Conservation (phyloP, 305 asterid species). For the Fraxinus greggii region DNA sequence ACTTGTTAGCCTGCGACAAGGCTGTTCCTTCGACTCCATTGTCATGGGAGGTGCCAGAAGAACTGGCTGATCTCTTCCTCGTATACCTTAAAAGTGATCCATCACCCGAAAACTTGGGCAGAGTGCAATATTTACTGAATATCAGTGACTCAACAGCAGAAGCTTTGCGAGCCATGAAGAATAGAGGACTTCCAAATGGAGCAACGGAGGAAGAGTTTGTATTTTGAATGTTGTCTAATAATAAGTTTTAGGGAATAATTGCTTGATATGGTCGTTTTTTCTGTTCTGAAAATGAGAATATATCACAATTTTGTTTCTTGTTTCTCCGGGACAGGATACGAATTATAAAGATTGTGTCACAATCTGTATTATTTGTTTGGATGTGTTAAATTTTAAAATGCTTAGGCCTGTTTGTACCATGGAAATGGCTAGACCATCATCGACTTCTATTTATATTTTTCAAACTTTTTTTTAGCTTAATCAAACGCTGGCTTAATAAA, state of each 20-base stretch:
- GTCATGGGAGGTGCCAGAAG: slow-evolving; percentile 87
- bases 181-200: slow-evolving; percentile 41
- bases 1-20: slow-evolving; percentile 90
- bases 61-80: slow-evolving; percentile 67
- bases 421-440: background rate
- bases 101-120: slow-evolving; percentile 53
- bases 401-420: background rate
- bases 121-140: slow-evolving; percentile 77
- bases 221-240: slow-evolving; percentile 29
- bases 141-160: slow-evolving; percentile 78
- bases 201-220: slow-evolving; percentile 68
- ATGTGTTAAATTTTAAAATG: background rate
- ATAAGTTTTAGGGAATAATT: background rate
- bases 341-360: background rate
- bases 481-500: background rate
- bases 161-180: slow-evolving; percentile 51
- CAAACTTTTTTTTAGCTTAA: background rate
- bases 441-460: background rate
- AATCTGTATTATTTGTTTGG: background rate
- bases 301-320: background rate
- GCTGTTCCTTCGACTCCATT: slow-evolving; percentile 76
- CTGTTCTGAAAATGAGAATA: background rate
- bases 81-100: slow-evolving; percentile 59
- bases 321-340: background rate
- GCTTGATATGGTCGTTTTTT: background rate